phyloP scores from a whole-genome alignment of 441 rosid genomes.

The Erodium trifolium region DNA sequence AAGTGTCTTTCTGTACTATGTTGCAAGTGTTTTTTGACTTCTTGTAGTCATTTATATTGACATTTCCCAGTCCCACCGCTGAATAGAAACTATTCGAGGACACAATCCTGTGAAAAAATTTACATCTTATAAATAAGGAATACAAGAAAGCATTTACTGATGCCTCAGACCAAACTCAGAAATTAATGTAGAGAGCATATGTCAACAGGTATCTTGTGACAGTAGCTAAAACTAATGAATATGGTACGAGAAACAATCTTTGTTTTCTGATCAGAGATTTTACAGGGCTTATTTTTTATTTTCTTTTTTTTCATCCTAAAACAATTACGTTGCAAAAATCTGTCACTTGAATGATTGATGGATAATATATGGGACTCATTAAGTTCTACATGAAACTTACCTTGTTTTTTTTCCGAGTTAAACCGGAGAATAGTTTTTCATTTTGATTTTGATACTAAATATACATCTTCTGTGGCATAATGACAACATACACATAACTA shows the following conservation, averaged over 20 bases:
- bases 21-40: slow-evolving; percentile 18
- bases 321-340: not conserved
- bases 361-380: not conserved
- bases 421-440: not conserved
- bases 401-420: not conserved
- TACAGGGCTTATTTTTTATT: not conserved
- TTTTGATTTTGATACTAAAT: not conserved
- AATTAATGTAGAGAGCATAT: not conserved
- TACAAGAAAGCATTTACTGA: not conserved
- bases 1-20: slow-evolving; percentile 6
- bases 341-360: not conserved
- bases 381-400: not conserved
- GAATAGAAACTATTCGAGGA: slow-evolving; percentile 17
- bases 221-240: not conserved
- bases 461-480: slow-evolving; percentile 1
- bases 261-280: not conserved
- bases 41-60: slow-evolving; percentile 8
- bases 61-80: slow-evolving; percentile 17
- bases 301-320: not conserved
- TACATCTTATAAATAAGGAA: not conserved
- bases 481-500: slow-evolving; percentile 1
- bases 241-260: not conserved
- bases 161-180: slow-evolving; percentile 4
- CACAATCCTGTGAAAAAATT: slow-evolving; percentile 22
- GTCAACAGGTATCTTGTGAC: too few species aligned